Evolutionary conservation across 2,329 filamentous ascomycete genomes (phyloP), one percentile per base, ranked within the genome.

Genomic region (Fusarium fracticaudum): DNA sequence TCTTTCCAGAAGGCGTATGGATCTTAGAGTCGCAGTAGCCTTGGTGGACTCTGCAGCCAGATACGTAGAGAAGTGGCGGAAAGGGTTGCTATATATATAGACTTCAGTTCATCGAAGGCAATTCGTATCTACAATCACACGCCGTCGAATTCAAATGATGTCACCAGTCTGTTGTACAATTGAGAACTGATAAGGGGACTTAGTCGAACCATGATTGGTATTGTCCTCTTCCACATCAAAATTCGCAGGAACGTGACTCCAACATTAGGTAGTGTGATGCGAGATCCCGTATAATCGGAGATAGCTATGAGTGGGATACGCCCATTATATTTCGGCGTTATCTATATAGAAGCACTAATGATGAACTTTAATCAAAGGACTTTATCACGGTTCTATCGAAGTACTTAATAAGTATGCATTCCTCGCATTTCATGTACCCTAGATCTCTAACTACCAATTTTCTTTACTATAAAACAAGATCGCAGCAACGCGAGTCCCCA

Each of bases 1-100:
- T 93, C 94, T 0, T 97, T 98, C 84, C 88, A 90, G 80, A 43
- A 57, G 38, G 53, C 38, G 6, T 57, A 57, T 44, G 53, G 53
- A 12, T 8, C 37, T 33, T 57, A 43, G 38, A 11, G 15, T 33
- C 7, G 20, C 2, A 12, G 22, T 43, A 14, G 11, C 22, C 8
- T 18, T 14, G 20, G 11, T 31, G 22, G 15, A 33, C 20, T 2
- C 24, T 10, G 8, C 5, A 14, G 20, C 11, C 22, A 57, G 22
- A 11, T 20, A 15, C 20, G 20, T 41, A 41, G 14, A 14, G 7
- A 10, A 2, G 3, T 40, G 14, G 24, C 8, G 14, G 51, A 4
- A 55, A 29, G 29, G 8, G 8, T n/a, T 29, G 24, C 24, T 13
- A n/a, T 18, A 54, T 54, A 54, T 17, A 10, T 26, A 29, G 5